A percentile compares a stretch with the other conserved stretches of the same genome.
These are phyloP conservation scores for Lolium multiflorum DNA, from an alignment of 176 grass and related monocot genomes.

Conservation along the genomic window DNA sequence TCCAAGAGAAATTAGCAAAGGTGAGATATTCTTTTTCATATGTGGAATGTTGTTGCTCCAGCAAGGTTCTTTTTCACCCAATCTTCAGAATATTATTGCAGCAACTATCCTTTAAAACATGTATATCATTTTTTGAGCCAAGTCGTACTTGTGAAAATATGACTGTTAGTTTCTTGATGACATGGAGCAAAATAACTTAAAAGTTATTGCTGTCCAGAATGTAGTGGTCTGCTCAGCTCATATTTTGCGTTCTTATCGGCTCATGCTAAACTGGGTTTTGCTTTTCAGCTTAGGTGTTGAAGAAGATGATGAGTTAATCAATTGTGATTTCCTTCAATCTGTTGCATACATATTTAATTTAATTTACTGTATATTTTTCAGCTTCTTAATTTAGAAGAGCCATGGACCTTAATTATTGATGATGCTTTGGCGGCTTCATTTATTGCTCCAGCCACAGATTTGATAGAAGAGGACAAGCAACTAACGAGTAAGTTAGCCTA, in stretches of 20 bases:
- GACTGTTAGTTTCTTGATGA: background rate
- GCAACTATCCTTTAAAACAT: background rate
- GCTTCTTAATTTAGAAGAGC: slow-evolving; percentile 81
- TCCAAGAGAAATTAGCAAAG: slow-evolving; percentile 70
- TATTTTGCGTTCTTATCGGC: background rate
- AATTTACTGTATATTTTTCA: slow-evolving; percentile 43
- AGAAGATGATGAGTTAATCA: background rate
- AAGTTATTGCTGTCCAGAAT: background rate
- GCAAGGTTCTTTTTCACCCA: slow-evolving; percentile 16
- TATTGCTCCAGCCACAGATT: slow-evolving; percentile 76
- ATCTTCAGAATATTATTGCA: background rate
- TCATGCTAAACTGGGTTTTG: background rate
- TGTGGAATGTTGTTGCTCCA: background rate
- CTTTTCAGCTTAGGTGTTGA: background rate
- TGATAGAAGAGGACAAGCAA: slow-evolving; percentile 74
- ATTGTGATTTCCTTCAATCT: background rate
- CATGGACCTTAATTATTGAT: slow-evolving; percentile 90
- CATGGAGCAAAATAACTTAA: background rate
- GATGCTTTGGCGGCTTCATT: slow-evolving; percentile 88
- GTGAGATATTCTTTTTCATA: slow-evolving; percentile 37
- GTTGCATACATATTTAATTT: background rate
- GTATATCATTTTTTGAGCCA: background rate
- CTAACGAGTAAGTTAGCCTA: slow-evolving; percentile 68
- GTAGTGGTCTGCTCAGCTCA: background rate
- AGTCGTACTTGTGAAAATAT: background rate